These are phyloP conservation scores for Ustilago vetiveriae DNA, from an alignment of 1,284 basidiomycete species.

Conservation along the genomic window DNA sequence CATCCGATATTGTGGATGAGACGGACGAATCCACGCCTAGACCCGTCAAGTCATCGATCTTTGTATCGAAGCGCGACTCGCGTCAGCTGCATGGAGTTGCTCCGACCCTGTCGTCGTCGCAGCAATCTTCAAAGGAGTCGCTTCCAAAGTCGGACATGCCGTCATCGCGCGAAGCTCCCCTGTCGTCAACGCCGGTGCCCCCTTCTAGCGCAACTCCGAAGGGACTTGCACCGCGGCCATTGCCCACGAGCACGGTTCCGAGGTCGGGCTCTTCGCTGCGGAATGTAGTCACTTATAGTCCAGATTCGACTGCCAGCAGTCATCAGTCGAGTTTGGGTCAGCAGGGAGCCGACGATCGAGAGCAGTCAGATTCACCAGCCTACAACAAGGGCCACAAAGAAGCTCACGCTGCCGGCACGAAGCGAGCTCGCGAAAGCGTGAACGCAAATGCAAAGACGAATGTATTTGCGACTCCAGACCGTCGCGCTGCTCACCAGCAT, in stretches of 20 bases:
- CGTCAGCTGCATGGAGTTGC: constrained; percentile 6
- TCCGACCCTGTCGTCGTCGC: neutral
- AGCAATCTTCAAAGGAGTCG: neutral
- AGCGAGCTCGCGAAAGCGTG: constrained; percentile 18
- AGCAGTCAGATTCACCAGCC: constrained; percentile 1
- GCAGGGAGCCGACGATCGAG: constrained; percentile 10
- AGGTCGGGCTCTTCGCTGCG: constrained; percentile 41
- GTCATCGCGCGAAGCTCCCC: neutral
- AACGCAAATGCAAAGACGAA: constrained; percentile 7
- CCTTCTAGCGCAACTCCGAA: constrained; percentile 4
- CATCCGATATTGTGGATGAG: constrained; percentile 1
- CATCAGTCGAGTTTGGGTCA: constrained; percentile 17
- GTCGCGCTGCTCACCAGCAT: constrained; percentile 17
- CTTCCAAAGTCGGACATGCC: neutral
- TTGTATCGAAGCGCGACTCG: constrained; percentile 14
- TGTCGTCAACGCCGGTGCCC: neutral
- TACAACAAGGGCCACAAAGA: neutral
- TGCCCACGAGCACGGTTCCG: constrained; percentile 31
- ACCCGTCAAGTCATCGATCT: constrained; percentile 28
- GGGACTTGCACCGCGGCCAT: constrained; percentile 8
- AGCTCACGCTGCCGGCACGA: constrained; percentile 13
- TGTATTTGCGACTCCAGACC: constrained; percentile 29
- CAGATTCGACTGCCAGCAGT: constrained; percentile 41
- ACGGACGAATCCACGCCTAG: constrained; percentile 25
- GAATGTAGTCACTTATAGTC: constrained; percentile 44